These are phyloP conservation scores for Ganoderma lingzhi DNA, from an alignment of 1,284 basidiomycete genomes.

Conservation along the genomic window DNA sequence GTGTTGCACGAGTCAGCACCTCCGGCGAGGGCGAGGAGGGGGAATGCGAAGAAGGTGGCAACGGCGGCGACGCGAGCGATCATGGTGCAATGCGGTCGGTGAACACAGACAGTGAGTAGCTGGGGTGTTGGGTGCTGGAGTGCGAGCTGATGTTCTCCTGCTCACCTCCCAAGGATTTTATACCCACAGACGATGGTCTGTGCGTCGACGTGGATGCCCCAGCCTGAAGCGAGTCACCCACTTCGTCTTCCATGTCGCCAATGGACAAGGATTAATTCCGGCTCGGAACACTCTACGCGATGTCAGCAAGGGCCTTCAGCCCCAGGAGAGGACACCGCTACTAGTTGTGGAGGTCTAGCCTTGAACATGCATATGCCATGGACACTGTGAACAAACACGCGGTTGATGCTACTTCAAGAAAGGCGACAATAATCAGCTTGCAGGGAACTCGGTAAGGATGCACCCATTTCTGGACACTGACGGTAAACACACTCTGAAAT, in stretches of 20 bases:
- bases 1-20: constrained; percentile 22
- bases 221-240: neutral
- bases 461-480: no score
- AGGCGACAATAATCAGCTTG: no score
- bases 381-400: no score
- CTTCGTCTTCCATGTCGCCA: neutral
- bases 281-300: neutral
- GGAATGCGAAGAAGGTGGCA: constrained; percentile 28
- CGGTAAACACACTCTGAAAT: no score
- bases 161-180: constrained; percentile 9
- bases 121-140: constrained; percentile 16
- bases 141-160: constrained; percentile 17
- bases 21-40: constrained; percentile 29
- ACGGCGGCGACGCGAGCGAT: constrained; percentile 27
- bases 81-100: constrained; percentile 18
- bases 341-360: neutral
- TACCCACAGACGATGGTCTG: constrained; percentile 9
- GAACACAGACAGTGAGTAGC: constrained; percentile 2
- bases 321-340: no score
- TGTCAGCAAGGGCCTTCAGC: neutral
- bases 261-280: no score
- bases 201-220: neutral
- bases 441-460: no score
- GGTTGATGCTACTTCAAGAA: no score
- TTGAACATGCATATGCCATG: neutral